Base-by-base conservation (phyloP, 2,329 filamentous ascomycete genomes). In the Aspergillus unguis region DNA sequence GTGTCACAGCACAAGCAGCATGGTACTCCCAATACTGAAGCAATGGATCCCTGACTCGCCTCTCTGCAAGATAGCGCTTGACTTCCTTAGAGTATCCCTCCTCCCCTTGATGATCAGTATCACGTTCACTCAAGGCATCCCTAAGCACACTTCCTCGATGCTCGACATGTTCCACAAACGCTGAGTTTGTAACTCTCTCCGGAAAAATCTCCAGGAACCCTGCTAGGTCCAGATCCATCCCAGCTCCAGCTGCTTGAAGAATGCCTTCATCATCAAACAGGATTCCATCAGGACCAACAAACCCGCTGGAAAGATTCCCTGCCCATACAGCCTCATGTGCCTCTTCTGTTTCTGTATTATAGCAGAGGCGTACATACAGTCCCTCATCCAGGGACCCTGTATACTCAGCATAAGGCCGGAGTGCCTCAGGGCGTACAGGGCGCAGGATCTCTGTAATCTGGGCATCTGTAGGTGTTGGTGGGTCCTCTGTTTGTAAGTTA, bases 1-100 rank as follows among this genome's bases (percentile, higher is more conserved):
- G 41, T 3, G 33, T 35, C 33, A 45, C 35, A 2, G 45, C 41
- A 33, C 35, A 46, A 6, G 27, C 42, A 26, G 29, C 35, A 40
- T 51, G 48, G 25, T 51, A 51, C 26, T 6, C 17, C 33, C 27
- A 35, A 17, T 45, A 51, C 26, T 8, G 37, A n/a, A 38, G 32
- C 32, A 35, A 11, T 3, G 32, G 32, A 11, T 35, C 32, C 6
- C 32, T 35, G 32, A 6, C 5, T 26, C 9, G 23, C 7, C 6
- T 7, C 32, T 45, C 43, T 11, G 17, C 9, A 7, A 35, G 32
- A 35, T 9, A 17, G 7, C 10, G 7, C 29, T 35, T 10, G 2
- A 23, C 6, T 10, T 17, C 38, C 37, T 17, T 28, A 26, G 36
- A 25, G 10, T 38, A 33, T 26, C 36, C 26, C 26, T 17, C n/a